A percentile compares a stretch with the other conserved stretches of the same genome.
phyloP scores from a whole-genome alignment of 78 protist species.

The Monocercomonoides exilis region DNA sequence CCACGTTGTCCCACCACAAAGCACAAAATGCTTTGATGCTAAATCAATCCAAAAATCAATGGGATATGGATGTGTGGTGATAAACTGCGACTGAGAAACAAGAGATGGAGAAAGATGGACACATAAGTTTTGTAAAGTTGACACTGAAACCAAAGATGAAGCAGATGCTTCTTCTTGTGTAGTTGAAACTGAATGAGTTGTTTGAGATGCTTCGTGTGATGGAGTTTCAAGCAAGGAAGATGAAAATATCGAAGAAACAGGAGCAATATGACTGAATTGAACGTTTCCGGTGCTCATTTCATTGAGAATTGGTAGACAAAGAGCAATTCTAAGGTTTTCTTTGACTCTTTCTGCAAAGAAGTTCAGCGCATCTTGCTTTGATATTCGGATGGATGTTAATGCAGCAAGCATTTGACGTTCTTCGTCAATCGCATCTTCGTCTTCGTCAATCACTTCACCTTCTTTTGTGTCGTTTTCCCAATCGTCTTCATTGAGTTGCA shows the following conservation, averaged over 20 bases:
- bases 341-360: not conserved
- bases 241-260: too few relatives aligned
- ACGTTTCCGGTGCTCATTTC: not conserved
- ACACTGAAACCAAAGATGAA: not conserved
- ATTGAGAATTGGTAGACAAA: not conserved
- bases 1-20: not conserved
- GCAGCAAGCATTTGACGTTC: not conserved
- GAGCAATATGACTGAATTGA: too few relatives aligned
- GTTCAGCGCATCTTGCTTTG: not conserved
- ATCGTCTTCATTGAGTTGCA: too few relatives aligned
- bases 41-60: too few relatives aligned
- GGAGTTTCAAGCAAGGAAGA: too few relatives aligned
- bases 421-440: constrained; percentile 5
- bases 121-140: too few relatives aligned
- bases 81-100: too few relatives aligned
- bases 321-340: not conserved
- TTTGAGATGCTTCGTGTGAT: too few relatives aligned
- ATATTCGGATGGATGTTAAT: not conserved
- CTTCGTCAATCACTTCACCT: not conserved
- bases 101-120: too few relatives aligned
- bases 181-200: not conserved
- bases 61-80: too few relatives aligned
- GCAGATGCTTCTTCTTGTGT: not conserved
- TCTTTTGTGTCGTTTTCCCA: not conserved
- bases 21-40: not conserved